These are phyloP conservation scores for Ogataea pini DNA, from an alignment of 805 yeast species.

Conservation along the genomic window DNA sequence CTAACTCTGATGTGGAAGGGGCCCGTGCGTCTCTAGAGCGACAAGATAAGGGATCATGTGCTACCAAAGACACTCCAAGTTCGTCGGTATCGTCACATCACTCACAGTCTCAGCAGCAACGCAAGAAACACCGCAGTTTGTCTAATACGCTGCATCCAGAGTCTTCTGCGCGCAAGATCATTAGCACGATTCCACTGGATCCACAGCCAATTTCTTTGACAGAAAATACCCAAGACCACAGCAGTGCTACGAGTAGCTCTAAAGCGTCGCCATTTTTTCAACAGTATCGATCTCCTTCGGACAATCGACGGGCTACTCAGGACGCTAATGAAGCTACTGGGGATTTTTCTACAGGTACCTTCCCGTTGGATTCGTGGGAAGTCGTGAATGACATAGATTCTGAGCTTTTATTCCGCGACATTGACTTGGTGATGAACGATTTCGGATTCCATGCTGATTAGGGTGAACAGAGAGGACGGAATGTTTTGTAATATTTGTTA, in stretches of 20 bases:
- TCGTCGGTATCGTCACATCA: slow-evolving; percentile 22
- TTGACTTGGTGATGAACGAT: slow-evolving; percentile 86
- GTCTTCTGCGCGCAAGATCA: slow-evolving; percentile 70
- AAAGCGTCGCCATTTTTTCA: slow-evolving; percentile 24
- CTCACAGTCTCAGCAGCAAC: slow-evolving; percentile 16
- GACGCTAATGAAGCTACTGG: not conserved
- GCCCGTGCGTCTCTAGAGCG: slow-evolving; percentile 29
- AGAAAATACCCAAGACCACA: slow-evolving; percentile 27
- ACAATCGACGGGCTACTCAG: slow-evolving; percentile 4
- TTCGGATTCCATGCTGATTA: slow-evolving; percentile 77
- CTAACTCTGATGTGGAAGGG: slow-evolving; percentile 26
- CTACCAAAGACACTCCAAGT: slow-evolving; percentile 23
- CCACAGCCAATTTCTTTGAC: slow-evolving; percentile 67
- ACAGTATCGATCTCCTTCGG: slow-evolving; percentile 22
- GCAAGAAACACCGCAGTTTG: slow-evolving; percentile 47
- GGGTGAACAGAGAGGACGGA: no score
- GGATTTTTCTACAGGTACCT: slow-evolving; percentile 18
- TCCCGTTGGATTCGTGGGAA: slow-evolving; percentile 44
- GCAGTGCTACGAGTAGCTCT: slow-evolving; percentile 20
- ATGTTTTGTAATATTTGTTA: no score
- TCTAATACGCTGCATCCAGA: slow-evolving; percentile 64
- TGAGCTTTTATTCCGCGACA: slow-evolving; percentile 73
- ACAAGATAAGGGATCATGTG: slow-evolving; percentile 1
- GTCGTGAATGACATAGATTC: slow-evolving; percentile 43
- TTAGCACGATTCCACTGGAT: slow-evolving; percentile 77